Percentiles rank a stretch among this genome's conserved stretches.
phyloP scores from a whole-genome alignment of 768 basidiomycete genomes.

The Rhodosporidiobolus sp. region DNA sequence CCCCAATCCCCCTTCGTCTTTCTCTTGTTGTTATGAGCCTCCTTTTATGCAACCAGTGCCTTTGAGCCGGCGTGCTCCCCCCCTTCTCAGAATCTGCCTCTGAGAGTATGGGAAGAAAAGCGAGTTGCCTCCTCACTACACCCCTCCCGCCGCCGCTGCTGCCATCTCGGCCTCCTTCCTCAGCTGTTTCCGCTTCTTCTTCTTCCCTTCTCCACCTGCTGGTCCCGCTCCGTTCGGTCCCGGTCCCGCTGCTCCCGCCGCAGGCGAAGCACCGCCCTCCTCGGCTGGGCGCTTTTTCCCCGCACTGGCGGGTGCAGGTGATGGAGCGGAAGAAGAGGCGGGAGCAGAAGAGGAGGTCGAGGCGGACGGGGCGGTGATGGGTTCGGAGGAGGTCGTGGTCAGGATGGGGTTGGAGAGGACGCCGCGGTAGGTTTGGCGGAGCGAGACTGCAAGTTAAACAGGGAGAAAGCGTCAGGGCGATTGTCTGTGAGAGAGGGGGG shows the following conservation, averaged over 20 bases:
- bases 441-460: slow-evolving; percentile 21
- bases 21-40: too few species aligned
- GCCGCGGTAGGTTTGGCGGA: slow-evolving; percentile 37
- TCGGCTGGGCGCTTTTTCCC: not conserved
- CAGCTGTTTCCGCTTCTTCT: slow-evolving; percentile 8
- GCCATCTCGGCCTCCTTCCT: slow-evolving; percentile 2
- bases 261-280: not conserved
- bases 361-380: not conserved
- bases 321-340: not conserved
- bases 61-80: too few species aligned
- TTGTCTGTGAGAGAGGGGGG: not conserved
- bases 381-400: not conserved
- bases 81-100: too few species aligned
- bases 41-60: too few species aligned
- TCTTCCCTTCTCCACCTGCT: not conserved
- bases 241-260: not conserved
- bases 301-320: not conserved
- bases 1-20: too few species aligned
- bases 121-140: not conserved
- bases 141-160: not conserved
- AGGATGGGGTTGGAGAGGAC: slow-evolving; percentile 39
- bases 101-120: too few species aligned
- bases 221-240: not conserved
- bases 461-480: not conserved
- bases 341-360: not conserved